phyloP scores from a whole-genome alignment of 192 early-diverging fungal species.

The Chytriomyces confervae region DNA sequence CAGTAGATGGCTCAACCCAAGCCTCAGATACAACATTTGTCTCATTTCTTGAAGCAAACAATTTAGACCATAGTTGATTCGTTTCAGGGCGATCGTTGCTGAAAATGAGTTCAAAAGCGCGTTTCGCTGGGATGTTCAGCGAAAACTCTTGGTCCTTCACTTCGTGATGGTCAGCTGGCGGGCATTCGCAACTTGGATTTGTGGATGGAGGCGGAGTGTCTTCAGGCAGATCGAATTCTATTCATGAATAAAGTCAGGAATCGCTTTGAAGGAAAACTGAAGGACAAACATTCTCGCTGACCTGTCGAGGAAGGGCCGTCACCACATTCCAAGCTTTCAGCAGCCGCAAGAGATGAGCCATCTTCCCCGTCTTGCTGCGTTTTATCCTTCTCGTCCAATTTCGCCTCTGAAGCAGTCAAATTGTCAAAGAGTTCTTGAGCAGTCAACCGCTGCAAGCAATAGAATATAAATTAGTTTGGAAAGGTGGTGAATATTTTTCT shows the following conservation, averaged over 20 bases:
- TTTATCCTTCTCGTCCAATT: constrained; percentile 36
- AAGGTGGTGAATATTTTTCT: background rate
- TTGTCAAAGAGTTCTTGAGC: constrained; percentile 48
- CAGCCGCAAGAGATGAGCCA: background rate
- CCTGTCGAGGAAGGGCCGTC: background rate
- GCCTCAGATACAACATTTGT: constrained; percentile 31
- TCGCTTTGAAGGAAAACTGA: background rate
- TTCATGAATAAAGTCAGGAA: constrained; percentile 5
- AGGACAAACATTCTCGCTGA: background rate
- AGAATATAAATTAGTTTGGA: background rate
- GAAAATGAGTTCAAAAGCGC: constrained; percentile 65
- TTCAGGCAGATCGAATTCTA: constrained; percentile 55
- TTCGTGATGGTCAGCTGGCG: constrained; percentile 65
- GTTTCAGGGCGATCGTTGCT: constrained; percentile 40
- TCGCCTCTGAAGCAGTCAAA: constrained; percentile 4
- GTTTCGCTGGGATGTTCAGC: constrained; percentile 62
- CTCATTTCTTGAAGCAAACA: constrained; percentile 56
- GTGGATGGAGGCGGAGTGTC: constrained; percentile 51
- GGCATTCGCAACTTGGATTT: constrained; percentile 64
- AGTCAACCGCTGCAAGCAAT: constrained; percentile 16
- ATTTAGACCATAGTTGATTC: constrained; percentile 50
- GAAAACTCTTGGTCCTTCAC: constrained; percentile 62
- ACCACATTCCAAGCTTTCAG: background rate
- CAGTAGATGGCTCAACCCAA: constrained; percentile 36
- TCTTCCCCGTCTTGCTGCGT: constrained; percentile 1